A percentile compares a stretch with the other conserved stretches of the same genome.
Evolutionary conservation across 73 alveolate genomes (phyloP).

Genomic region (Loxodes magnus): DNA sequence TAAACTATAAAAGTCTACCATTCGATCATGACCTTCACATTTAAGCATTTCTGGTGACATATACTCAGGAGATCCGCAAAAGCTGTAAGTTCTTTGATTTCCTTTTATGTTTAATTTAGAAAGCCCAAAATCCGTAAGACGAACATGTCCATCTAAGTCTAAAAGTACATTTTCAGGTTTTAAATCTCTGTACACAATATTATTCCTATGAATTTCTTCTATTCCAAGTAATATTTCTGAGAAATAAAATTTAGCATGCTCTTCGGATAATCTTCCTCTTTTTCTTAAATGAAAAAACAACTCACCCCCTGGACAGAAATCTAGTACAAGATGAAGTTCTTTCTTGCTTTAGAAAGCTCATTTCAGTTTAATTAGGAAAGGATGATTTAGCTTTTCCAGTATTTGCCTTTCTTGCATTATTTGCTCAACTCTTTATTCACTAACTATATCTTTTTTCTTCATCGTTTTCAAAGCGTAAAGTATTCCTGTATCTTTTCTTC

Average conservation of each 20-base stretch:
- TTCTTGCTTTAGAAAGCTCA: constrained; percentile 81
- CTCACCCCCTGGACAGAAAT: constrained; percentile 89
- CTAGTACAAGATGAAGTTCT: constrained; percentile 73
- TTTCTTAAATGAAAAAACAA: constrained; percentile 38
- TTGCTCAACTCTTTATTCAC: constrained; percentile 67
- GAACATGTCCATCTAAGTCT: constrained; percentile 81
- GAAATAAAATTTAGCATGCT: constrained; percentile 70
- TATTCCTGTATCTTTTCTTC: constrained; percentile 34
- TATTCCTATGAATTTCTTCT: constrained; percentile 72
- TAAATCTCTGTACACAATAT: constrained; percentile 78
- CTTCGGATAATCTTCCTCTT: constrained; percentile 44
- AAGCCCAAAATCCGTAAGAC: constrained; percentile 90
- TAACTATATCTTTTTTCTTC: constrained; percentile 58
- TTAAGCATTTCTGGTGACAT: constrained; percentile 75
- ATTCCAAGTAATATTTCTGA: constrained; percentile 76
- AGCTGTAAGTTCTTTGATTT: constrained; percentile 58
- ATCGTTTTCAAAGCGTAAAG: constrained; percentile 76
- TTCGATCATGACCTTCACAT: constrained; percentile 56
- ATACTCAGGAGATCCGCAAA: constrained; percentile 90
- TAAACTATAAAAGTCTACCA: constrained; percentile 76
- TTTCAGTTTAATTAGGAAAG: constrained; percentile 83
- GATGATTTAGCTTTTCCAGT: constrained; percentile 69
- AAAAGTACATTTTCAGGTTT: constrained; percentile 89
- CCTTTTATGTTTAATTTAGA: constrained; percentile 62
- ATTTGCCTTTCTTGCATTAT: constrained; percentile 88